Conservation (phyloP, 352 stramenopile species). For the Globisporangium spinosum region DNA sequence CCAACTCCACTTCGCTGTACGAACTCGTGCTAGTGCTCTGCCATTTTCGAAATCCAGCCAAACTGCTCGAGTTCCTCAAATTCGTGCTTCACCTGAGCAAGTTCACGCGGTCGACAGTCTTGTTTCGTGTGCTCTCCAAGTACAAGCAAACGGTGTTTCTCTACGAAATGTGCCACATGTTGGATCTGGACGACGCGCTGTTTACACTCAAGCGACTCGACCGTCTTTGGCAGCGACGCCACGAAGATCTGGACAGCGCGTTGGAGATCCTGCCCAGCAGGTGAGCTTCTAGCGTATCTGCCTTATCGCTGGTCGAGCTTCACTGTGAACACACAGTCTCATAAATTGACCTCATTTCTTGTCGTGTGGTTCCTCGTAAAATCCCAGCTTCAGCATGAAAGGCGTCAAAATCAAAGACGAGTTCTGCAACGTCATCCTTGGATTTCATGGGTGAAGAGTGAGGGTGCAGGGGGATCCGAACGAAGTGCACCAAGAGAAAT, state of each 20-base stretch:
- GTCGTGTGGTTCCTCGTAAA: not conserved
- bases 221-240: constrained; percentile 37
- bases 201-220: constrained; percentile 63
- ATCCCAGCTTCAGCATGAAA: not conserved
- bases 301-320: not conserved
- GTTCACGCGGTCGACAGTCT: constrained; percentile 23
- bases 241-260: constrained; percentile 25
- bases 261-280: constrained; percentile 25
- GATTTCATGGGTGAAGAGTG: constrained; percentile 31
- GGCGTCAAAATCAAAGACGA: constrained; percentile 34
- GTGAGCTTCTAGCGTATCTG: not conserved
- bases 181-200: constrained; percentile 60
- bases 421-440: constrained; percentile 66
- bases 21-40: constrained; percentile 50
- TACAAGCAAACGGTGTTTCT: constrained; percentile 50
- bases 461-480: not conserved
- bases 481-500: not conserved
- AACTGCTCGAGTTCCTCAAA: constrained; percentile 38
- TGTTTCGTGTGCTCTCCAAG: constrained; percentile 54
- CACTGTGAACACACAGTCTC: too few species aligned
- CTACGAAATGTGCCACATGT: constrained; percentile 60
- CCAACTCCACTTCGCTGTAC: constrained; percentile 28
- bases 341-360: not conserved
- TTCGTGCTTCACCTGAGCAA: constrained; percentile 38
- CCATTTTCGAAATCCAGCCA: constrained; percentile 34